Percentiles rank a stretch among this genome's conserved stretches.
phyloP scores from a whole-genome alignment of 768 basidiomycete genomes.

The Leucocoprinus sp. region DNA sequence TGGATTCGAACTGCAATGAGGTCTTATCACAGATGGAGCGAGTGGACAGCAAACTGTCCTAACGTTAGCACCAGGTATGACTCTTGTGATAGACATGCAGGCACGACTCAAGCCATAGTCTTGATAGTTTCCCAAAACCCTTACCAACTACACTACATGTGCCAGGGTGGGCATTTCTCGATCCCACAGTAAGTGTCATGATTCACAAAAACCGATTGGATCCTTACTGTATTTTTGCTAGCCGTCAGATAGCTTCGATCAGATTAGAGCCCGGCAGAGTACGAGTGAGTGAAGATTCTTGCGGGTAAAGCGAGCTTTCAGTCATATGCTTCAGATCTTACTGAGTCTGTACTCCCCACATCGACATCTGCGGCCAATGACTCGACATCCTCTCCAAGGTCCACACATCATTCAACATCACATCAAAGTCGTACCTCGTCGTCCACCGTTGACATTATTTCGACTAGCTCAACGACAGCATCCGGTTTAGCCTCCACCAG shows the following conservation, averaged over 20 bases:
- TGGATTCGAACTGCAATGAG: background rate
- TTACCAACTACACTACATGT: slow-evolving; percentile 42
- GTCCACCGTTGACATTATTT: background rate
- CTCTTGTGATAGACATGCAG: slow-evolving; percentile 11
- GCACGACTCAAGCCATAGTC: background rate
- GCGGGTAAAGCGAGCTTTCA: background rate
- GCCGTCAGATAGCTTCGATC: slow-evolving; percentile 6
- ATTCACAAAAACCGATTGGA: background rate
- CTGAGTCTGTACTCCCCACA: slow-evolving; percentile 5
- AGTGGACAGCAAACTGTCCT: slow-evolving; percentile 42
- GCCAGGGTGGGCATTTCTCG: slow-evolving; percentile 57
- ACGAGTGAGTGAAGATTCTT: background rate
- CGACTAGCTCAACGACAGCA: background rate
- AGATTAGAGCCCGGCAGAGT: slow-evolving; percentile 2
- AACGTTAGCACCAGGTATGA: slow-evolving; percentile 23
- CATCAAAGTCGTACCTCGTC: background rate
- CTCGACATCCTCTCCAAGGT: background rate
- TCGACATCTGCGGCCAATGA: background rate
- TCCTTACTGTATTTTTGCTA: background rate
- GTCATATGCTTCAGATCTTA: background rate
- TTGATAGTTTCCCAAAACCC: slow-evolving; percentile 34
- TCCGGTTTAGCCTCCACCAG: background rate
- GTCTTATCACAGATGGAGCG: slow-evolving; percentile 37
- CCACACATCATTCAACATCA: background rate
- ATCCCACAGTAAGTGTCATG: slow-evolving; percentile 31